Evolutionary conservation across 352 stramenopile species (phyloP).

Genomic region (Phytophthora citrophthora): DNA sequence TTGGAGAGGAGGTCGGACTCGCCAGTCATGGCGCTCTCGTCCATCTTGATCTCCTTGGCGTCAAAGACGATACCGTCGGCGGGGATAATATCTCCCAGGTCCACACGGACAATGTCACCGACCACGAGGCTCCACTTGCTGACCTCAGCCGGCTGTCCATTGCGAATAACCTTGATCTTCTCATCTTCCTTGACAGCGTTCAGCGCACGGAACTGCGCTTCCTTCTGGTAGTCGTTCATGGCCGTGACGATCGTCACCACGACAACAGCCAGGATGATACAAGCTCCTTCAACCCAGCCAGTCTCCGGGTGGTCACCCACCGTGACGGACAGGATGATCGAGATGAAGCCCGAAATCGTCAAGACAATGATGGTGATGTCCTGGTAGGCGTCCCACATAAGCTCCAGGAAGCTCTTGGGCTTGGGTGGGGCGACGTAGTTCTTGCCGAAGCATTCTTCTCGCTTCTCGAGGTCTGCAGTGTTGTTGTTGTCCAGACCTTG

Average conservation of each 20-base stretch:
- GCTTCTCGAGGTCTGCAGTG: constrained; percentile 34
- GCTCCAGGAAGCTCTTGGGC: constrained; percentile 63
- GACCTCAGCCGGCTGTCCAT: constrained; percentile 60
- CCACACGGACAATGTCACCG: constrained; percentile 87
- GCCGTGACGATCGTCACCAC: constrained; percentile 90
- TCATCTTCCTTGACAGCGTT: constrained; percentile 82
- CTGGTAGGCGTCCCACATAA: constrained; percentile 91
- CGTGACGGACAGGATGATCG: constrained; percentile 67
- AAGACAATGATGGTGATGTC: constrained; percentile 93
- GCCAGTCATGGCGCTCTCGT: constrained; percentile 91
- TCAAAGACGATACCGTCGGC: constrained; percentile 90
- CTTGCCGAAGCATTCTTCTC: constrained; percentile 58
- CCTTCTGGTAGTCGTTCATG: constrained; percentile 92
- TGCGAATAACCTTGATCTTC: constrained; percentile 80
- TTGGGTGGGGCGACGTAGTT: constrained; percentile 70
- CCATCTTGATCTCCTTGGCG: constrained; percentile 86
- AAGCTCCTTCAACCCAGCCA: constrained; percentile 88
- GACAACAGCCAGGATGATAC: constrained; percentile 89
- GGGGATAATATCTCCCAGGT: constrained; percentile 90
- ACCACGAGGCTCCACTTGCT: constrained; percentile 86
- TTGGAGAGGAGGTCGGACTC: constrained; percentile 90
- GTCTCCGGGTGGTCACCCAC: constrained; percentile 58
- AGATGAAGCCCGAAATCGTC: constrained; percentile 81
- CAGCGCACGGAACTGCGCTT: constrained; percentile 86
- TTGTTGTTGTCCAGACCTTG: constrained; percentile 55